Evolutionary conservation across 2,329 filamentous ascomycete genomes (phyloP).

Genomic region (Penicillium thymicola): DNA sequence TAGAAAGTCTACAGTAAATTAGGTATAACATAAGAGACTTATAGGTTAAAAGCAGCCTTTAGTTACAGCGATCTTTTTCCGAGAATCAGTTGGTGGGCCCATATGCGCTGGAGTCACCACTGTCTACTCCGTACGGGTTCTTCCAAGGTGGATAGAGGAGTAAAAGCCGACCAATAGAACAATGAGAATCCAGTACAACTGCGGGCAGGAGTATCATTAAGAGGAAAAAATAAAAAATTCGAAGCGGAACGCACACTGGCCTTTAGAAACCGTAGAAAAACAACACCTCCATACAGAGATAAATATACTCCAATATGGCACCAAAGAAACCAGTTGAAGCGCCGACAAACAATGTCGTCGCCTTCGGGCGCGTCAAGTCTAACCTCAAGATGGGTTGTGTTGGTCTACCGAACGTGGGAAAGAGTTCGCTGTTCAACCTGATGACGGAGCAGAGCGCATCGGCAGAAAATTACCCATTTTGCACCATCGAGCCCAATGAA

Average conservation of each 20-base stretch:
- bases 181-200: background rate
- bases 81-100: too few relatives aligned
- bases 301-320: background rate
- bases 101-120: too few relatives aligned
- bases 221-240: background rate
- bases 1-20: too few relatives aligned
- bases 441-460: constrained; percentile 5
- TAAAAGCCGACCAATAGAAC: background rate
- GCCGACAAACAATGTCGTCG: constrained; percentile 5
- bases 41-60: too few relatives aligned
- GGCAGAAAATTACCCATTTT: constrained; percentile 7
- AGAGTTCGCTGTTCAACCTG: constrained; percentile 4
- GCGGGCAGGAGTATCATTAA: background rate
- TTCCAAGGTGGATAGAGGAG: background rate
- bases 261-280: background rate
- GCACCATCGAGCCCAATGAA: constrained; percentile 9
- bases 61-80: too few relatives aligned
- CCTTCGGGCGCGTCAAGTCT: constrained; percentile 3
- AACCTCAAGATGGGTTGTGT: constrained; percentile 9
- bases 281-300: background rate
- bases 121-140: background rate
- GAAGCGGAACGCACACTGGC: background rate
- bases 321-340: constrained; percentile 1
- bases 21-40: too few relatives aligned
- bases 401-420: constrained; percentile 3